Conservation (phyloP, 2,329 filamentous ascomycete species). For the Pseudopyrenochaeta lycopersici region DNA sequence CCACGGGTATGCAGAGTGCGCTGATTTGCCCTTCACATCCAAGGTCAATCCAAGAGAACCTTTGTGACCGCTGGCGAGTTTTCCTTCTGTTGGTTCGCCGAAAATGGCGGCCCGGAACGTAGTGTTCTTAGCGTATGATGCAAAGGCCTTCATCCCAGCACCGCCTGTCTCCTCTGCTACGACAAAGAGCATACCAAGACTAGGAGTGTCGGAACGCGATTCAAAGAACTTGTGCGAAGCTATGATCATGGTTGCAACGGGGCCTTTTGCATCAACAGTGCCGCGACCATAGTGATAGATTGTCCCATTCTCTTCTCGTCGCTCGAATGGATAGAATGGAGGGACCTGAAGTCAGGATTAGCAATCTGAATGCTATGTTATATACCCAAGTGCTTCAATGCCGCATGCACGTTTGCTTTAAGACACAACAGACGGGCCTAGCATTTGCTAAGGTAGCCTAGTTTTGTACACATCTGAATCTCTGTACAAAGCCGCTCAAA, state of each 20-base stretch:
- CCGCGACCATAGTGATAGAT: slow-evolving; percentile 72
- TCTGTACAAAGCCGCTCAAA: too few relatives aligned
- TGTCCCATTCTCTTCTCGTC: slow-evolving; percentile 55
- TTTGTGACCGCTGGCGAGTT: slow-evolving; percentile 89
- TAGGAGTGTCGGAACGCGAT: slow-evolving; percentile 50
- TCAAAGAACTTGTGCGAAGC: slow-evolving; percentile 67
- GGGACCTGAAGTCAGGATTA: slow-evolving; percentile 43
- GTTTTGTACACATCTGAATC: too few relatives aligned
- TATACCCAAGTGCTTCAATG: too few relatives aligned
- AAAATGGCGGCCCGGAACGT: slow-evolving; percentile 78
- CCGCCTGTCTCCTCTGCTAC: slow-evolving; percentile 85
- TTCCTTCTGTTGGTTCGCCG: slow-evolving; percentile 89
- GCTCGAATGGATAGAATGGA: slow-evolving; percentile 72
- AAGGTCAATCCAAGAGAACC: slow-evolving; percentile 75
- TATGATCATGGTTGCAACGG: slow-evolving; percentile 74
- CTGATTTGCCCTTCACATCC: slow-evolving; percentile 74
- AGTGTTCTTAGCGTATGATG: slow-evolving; percentile 41
- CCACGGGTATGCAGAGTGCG: slow-evolving; percentile 91
- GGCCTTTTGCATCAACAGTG: slow-evolving; percentile 67
- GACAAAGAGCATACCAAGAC: slow-evolving; percentile 61
- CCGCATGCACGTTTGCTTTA: too few relatives aligned
- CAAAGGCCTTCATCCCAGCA: slow-evolving; percentile 74
- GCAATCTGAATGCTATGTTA: not conserved
- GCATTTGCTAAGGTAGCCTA: too few relatives aligned
- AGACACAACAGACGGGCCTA: too few relatives aligned